These are phyloP conservation scores for Malus orientalis DNA, from an alignment of 306 rosid genomes.

Conservation along the genomic window DNA sequence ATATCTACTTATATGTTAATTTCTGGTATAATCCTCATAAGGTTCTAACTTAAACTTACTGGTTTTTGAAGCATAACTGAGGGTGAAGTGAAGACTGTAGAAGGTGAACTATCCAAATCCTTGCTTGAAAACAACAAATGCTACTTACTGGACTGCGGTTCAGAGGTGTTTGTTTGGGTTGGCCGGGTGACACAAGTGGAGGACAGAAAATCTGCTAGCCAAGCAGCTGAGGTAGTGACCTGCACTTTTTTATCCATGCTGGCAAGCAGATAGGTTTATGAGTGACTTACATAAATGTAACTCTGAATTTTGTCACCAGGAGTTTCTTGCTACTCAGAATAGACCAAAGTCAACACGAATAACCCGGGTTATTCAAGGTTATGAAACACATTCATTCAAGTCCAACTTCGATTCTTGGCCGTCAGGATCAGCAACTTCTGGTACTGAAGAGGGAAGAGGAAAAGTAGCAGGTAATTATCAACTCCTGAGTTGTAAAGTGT, in stretches of 20 bases:
- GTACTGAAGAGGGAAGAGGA: conserved; percentile 97
- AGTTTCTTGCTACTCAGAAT: conserved; percentile 62
- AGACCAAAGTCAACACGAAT: conserved; percentile 82
- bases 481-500: conserved; percentile 17
- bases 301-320: conserved; percentile 42
- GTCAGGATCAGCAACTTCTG: conserved; percentile 65
- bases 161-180: conserved; percentile 86
- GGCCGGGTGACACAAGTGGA: conserved; percentile 97
- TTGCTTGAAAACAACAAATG: conserved; percentile 82
- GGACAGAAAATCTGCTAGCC: conserved; percentile 82
- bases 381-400: conserved; percentile 88
- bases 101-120: conserved; percentile 80
- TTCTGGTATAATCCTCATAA: neutral
- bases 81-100: conserved; percentile 65
- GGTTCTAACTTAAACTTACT: conserved; percentile 16
- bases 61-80: conserved; percentile 58
- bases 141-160: conserved; percentile 89
- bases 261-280: conserved; percentile 13
- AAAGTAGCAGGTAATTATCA: conserved; percentile 79
- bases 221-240: conserved; percentile 73
- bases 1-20: neutral
- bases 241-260: conserved; percentile 19
- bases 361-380: conserved; percentile 91
- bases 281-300: conserved; percentile 2
- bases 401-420: conserved; percentile 97